phyloP scores from a whole-genome alignment of 2,329 filamentous ascomycete species.

The Coniochaeta sp. region DNA sequence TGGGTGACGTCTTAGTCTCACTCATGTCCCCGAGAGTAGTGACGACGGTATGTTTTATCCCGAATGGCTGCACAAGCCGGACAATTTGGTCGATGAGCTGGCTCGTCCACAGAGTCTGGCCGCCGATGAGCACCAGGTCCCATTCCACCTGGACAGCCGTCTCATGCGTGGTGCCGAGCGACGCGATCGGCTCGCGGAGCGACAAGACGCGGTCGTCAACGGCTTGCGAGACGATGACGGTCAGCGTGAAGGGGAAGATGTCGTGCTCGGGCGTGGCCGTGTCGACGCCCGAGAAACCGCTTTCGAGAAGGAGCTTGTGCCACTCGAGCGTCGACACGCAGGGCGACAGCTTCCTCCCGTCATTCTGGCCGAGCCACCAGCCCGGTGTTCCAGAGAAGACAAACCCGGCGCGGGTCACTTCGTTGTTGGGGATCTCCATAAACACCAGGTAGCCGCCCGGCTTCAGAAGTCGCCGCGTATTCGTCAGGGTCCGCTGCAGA shows the following conservation, averaged over 20 bases:
- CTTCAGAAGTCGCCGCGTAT: constrained; percentile 9
- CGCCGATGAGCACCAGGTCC: constrained; percentile 14
- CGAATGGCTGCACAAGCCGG: background rate
- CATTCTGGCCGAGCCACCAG: constrained; percentile 14
- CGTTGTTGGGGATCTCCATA: constrained; percentile 4
- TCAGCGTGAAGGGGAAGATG: no score
- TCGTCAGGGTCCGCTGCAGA: constrained; percentile 9
- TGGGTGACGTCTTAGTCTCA: background rate
- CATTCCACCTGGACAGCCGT: no score
- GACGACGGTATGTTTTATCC: background rate
- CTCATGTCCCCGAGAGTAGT: background rate
- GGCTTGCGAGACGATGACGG: constrained; percentile 16
- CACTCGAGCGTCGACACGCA: constrained; percentile 10
- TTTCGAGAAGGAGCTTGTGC: constrained; percentile 12
- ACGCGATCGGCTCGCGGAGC: constrained; percentile 13
- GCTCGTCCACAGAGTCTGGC: constrained; percentile 2
- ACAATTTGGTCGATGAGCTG: constrained; percentile 4
- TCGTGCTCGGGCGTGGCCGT: constrained; percentile 5
- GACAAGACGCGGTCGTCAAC: constrained; percentile 13
- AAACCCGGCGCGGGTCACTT: constrained; percentile 2
- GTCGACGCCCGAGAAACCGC: constrained; percentile 18
- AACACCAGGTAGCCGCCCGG: constrained; percentile 12
- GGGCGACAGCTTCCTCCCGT: constrained; percentile 8
- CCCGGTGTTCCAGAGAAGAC: constrained; percentile 12
- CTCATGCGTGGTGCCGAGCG: background rate